Evolutionary conservation across 2,329 filamentous ascomycete species (phyloP).

Genomic region (Huntiella savannae): DNA sequence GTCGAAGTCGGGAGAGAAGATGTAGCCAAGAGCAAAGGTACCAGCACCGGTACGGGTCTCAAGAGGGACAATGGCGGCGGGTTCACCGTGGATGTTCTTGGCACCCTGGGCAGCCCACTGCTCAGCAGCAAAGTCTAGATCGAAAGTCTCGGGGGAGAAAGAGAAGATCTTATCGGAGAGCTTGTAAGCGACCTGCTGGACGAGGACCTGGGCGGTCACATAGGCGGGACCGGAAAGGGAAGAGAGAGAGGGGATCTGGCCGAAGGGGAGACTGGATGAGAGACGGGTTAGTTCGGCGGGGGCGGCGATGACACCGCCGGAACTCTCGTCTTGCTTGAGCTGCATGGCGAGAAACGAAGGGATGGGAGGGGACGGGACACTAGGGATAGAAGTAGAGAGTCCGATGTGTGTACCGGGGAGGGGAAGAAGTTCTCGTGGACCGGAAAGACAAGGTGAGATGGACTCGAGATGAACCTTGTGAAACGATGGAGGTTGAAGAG

Average conservation of each 20-base stretch:
- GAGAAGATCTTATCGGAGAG: slow-evolving; percentile 95
- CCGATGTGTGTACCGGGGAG: neutral
- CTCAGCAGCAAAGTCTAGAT: slow-evolving; percentile 67
- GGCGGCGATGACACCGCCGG: slow-evolving; percentile 9
- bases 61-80: slow-evolving; percentile 58
- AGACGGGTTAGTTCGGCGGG: slow-evolving; percentile 6
- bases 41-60: slow-evolving; percentile 82
- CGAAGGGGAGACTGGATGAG: slow-evolving; percentile 37
- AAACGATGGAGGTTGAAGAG: neutral
- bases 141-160: slow-evolving; percentile 85
- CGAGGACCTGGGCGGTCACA: slow-evolving; percentile 75
- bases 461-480: neutral
- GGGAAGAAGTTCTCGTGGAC: neutral
- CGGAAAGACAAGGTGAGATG: neutral
- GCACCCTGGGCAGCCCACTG: slow-evolving; percentile 53
- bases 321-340: slow-evolving; percentile 12
- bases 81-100: slow-evolving; percentile 64
- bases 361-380: neutral
- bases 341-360: slow-evolving; percentile 8
- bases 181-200: slow-evolving; percentile 90
- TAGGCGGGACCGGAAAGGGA: slow-evolving; percentile 76
- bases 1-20: slow-evolving; percentile 95
- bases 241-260: slow-evolving; percentile 32
- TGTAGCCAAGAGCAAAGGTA: slow-evolving; percentile 80
- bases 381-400: neutral